Conservation (phyloP, 2,329 filamentous ascomycete species). For the Lithohypha guttulata region DNA sequence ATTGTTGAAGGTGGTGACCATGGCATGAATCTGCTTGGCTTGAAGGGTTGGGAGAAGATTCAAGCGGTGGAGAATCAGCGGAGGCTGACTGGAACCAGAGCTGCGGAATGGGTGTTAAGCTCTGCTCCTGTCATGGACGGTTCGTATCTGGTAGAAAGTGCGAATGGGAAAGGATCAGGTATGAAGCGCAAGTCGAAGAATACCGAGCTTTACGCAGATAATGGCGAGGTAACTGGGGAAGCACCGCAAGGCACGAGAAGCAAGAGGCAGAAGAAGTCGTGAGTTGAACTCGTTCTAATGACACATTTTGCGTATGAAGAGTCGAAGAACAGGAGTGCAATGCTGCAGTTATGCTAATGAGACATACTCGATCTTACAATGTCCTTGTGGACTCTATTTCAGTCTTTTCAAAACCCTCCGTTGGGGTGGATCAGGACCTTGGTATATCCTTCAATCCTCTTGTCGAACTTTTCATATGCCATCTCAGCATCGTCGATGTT, state of each 20-base stretch:
- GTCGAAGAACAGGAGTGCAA: too few species aligned
- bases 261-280: too few species aligned
- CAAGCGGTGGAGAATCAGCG: conserved; percentile 11
- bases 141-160: too few species aligned
- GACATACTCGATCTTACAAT: too few species aligned
- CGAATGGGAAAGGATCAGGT: too few species aligned
- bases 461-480: conserved; percentile 57
- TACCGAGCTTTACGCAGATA: too few species aligned
- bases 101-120: conserved; percentile 4
- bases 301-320: too few species aligned
- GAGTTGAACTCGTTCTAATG: too few species aligned
- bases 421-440: conserved; percentile 60
- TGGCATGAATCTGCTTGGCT: conserved; percentile 15
- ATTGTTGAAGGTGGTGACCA: conserved; percentile 19
- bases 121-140: conserved; percentile 49
- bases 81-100: neutral
- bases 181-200: too few species aligned
- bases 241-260: too few species aligned
- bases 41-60: conserved; percentile 14
- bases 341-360: too few species aligned
- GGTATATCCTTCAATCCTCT: conserved; percentile 54
- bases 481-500: conserved; percentile 49
- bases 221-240: too few species aligned
- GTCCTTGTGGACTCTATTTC: neutral
- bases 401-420: conserved; percentile 25